Evolutionary conservation across 129 eudicot species (phyloP), one percentile per base, ranked within the genome.

Genomic region (Logfia minima): DNA sequence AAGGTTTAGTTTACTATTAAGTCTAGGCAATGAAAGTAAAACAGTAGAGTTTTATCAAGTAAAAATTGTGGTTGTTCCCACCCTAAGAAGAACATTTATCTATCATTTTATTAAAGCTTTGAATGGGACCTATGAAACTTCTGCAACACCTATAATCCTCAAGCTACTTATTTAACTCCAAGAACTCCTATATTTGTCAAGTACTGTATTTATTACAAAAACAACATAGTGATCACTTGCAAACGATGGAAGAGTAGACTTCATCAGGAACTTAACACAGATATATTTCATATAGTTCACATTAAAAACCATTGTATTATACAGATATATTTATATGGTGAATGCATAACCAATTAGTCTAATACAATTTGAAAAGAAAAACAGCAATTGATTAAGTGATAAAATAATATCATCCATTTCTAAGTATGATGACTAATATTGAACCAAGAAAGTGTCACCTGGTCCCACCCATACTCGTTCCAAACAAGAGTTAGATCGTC

Each of bases 391-490:
- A 68, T 53, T 52, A 77, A 52, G 66, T 10, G n/a, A 48, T 48
- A 3, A 48, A 48, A 43, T 24, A 41, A 62, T n/a, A 19, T 24
- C 41, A 41, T 59, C 56, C 35, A 74, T 21, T 75, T 39, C 19
- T 61, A 76, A 14, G 14, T 14, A 66, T 39, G 64, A 31, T 41
- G 63, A 56, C 16, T 7, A 67, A 70, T 41, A 59, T 41, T 23
- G 32, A 55, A 26, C 22, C 70, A 69, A 70, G 69, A 79, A 70
- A 71, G 18, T 39, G 17, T 52, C 37, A 88, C 93, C 90, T 84
- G 82, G 71, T 89, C 93, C 93, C 93, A 89, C 60, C 93, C 93
- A 65, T 79, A 89, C 73, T 89, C 90, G 24, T 89, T 89, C 93
- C 88, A 89, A 37, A 83, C 75, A 41, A 89, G 86, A 31, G 91